Evolutionary conservation across 768 basidiomycete species (phyloP), one percentile per base, ranked within the genome.

Genomic region (Candolleomyces aberdarensis): DNA sequence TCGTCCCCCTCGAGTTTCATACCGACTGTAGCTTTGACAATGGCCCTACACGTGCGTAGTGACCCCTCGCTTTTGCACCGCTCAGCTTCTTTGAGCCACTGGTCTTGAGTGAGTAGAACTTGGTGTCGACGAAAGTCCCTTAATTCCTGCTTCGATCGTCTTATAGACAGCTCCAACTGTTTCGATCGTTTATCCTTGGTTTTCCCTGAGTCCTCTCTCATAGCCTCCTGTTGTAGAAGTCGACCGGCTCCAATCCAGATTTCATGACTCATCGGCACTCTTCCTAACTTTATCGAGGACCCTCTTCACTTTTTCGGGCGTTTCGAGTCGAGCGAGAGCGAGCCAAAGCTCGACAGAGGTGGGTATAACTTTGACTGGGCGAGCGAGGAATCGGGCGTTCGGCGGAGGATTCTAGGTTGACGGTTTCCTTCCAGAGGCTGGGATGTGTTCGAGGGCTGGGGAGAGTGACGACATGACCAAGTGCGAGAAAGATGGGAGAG

Each of bases 61-160:
- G 88, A 89, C 1, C 92, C 94, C 59, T 98, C 94, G 1, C 70
- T 75, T 72, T 99, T 96, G 66, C 94, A 96, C 60, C 84, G 82
- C 71, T 98, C 96, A 0, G 96, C 97, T 75, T 98, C 95, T 72
- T 91, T 90, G 55, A 98, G 70, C 97, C 97, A 99, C 71, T 97
- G 94, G 66, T 99, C 97, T 22, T 96, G 80, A 26, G 85, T 86
- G 49, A 98, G 77, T 59, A 96, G 78, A 10, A 96, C 95, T 64
- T 94, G 91, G 63, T 96, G 89, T 63, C 84, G 84, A 56, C 89
- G 80, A 53, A 53, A 99, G 76, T 68, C 87, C 86, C n/a, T 83
- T 77, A 11, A 98, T 94, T 58, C 88, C 96, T 9, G 82, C 83
- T 50, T 92, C 91, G 66, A 98, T 96, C 26, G 95, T 92, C 69